Base-by-base conservation (phyloP, 2,329 filamentous ascomycete species). In the Epichloe hybrida region DNA sequence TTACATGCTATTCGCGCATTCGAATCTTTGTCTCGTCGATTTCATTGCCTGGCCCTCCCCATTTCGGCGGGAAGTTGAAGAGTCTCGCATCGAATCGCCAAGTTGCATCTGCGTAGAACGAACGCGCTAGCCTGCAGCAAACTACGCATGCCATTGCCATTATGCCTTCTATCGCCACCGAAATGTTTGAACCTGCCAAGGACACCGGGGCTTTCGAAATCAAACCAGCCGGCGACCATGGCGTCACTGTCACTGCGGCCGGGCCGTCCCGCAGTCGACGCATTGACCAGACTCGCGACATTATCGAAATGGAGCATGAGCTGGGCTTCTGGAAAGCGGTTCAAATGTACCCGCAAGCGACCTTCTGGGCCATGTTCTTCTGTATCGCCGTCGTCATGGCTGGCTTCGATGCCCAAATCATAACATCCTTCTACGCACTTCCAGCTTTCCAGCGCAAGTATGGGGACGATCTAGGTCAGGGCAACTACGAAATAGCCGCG, bases 401-500 rank as follows among this genome's bases (percentile, higher is more conserved):
- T 12, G 58, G 57, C 36, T 61, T 68, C 49, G 67, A 69, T 52
- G 61, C 63, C 4, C 66, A 65, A 27, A 59, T 71, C 2, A 60
- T 70, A 52, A 62, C 61, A n/a, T 67, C 65, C 5, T 68, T 70
- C 50, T 70, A 64, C 50, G 67, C 61, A 15, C 64, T 66, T 49
- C 65, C 53, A 15, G 64, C 48, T 53, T 68, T 59, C 50, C 59
- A 56, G 35, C 57, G 50, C 51, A 63, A 53, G 23, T 72, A 66
- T 46, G 67, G 67, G 40, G 51, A 55, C 36, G 42, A 48, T 27
- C 50, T 58, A 17, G 55, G 50, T 7, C 50, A 79, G 17, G 49
- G 8, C n/a, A 47, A 52, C 20, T 67, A 61, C 50, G 61, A 75
- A 54, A 62, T 78, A 37, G 61, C 69, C 2, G 69, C 72, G 0